Percentiles rank a stretch among this genome's conserved stretches.
Conservation (phyloP, 2,329 filamentous ascomycete genomes). For the Colletotrichum viniferum region DNA sequence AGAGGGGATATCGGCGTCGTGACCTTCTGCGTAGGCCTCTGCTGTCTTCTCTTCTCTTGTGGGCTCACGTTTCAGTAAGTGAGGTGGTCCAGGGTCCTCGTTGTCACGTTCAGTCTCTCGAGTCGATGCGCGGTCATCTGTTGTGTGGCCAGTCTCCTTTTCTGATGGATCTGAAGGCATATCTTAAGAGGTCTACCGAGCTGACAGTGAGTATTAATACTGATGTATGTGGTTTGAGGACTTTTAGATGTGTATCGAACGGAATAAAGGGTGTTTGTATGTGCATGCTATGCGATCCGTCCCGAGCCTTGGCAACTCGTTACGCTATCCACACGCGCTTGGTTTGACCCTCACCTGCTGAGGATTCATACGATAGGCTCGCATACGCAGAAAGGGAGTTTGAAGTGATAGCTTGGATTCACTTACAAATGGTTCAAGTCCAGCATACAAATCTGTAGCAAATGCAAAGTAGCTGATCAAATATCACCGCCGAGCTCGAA, state of each 20-base stretch:
- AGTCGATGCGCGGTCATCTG: not conserved
- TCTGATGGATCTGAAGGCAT: not conserved
- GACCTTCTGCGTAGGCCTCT: slow-evolving; percentile 48
- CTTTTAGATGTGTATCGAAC: not conserved
- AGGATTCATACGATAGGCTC: not conserved
- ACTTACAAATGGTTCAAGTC: not conserved
- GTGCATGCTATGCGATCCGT: not conserved
- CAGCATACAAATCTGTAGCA: not conserved
- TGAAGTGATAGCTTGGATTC: not conserved
- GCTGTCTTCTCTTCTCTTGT: slow-evolving; percentile 33
- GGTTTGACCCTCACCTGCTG: not conserved
- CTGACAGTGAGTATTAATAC: not conserved
- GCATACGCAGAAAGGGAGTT: not conserved
- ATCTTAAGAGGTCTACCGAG: not conserved
- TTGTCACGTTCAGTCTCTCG: not conserved
- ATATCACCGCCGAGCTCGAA: not conserved
- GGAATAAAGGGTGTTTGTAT: not conserved
- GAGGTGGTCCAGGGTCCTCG: not conserved
- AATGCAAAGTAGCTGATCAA: not conserved
- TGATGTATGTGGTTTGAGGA: not conserved
- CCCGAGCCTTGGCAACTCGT: not conserved
- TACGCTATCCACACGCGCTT: not conserved
- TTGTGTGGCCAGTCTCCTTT: not conserved
- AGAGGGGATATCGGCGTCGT: slow-evolving; percentile 55
- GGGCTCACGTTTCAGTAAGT: not conserved